Percentiles rank a stretch among this genome's conserved stretches.
Conservation (phyloP, 202 grass and related monocot species). For the Setaria italica region DNA sequence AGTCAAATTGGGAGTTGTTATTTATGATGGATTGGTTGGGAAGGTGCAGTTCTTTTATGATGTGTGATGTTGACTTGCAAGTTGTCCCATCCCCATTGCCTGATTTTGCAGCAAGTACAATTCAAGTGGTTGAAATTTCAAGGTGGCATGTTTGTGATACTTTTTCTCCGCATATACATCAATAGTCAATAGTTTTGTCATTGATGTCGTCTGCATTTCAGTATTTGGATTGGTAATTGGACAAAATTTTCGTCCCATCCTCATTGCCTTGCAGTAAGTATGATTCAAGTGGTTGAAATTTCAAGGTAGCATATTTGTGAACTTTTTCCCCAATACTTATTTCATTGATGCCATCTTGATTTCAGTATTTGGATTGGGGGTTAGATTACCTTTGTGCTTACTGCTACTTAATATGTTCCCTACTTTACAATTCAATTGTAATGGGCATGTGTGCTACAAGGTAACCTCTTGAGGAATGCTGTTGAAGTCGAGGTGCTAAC, state of each 20-base stretch:
- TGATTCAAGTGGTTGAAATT: constrained; percentile 40
- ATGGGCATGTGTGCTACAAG: constrained; percentile 3
- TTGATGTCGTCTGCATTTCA: constrained; percentile 43
- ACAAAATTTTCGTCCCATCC: neutral
- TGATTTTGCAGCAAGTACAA: constrained; percentile 45
- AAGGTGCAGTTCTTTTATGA: constrained; percentile 49
- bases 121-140: constrained; percentile 46
- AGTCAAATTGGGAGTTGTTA: constrained; percentile 45
- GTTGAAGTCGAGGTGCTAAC: constrained; percentile 34
- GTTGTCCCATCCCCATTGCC: constrained; percentile 32
- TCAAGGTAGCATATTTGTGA: constrained; percentile 29
- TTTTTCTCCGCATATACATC: constrained; percentile 4
- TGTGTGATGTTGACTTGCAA: constrained; percentile 52
- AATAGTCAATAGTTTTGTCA: constrained; percentile 23
- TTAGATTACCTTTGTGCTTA: constrained; percentile 17
- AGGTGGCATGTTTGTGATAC: constrained; percentile 18
- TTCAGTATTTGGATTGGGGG: constrained; percentile 13
- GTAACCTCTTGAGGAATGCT: constrained; percentile 9
- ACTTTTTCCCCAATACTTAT: constrained; percentile 21
- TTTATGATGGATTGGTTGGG: constrained; percentile 55
- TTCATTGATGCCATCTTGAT: constrained; percentile 44
- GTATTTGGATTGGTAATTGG: constrained; percentile 17
- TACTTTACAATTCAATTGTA: constrained; percentile 35
- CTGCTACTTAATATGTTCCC: constrained; percentile 11
- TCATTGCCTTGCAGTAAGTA: constrained; percentile 35